Percentiles rank a stretch among this genome's conserved stretches.
These are phyloP conservation scores for Thermomyces lanuginosus DNA, from an alignment of 2,329 filamentous ascomycete species.

Conservation along the genomic window DNA sequence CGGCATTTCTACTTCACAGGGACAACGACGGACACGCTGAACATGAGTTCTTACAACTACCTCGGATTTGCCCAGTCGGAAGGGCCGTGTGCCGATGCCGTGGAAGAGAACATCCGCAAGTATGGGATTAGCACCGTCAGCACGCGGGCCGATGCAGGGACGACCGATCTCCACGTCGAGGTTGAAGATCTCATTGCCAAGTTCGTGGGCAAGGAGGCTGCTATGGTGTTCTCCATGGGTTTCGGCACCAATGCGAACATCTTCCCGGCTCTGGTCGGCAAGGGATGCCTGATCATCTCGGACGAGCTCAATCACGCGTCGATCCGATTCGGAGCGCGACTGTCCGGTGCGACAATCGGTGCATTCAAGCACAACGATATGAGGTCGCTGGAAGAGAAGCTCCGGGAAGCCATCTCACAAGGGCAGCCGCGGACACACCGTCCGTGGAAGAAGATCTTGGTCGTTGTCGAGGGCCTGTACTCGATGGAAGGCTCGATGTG, in stretches of 20 bases:
- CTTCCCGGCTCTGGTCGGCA: conserved; percentile 81
- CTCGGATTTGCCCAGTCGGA: conserved; percentile 96
- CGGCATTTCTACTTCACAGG: conserved; percentile 76
- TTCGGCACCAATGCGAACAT: conserved; percentile 90
- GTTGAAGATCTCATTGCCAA: conserved; percentile 77
- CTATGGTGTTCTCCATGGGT: conserved; percentile 98
- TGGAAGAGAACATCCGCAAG: conserved; percentile 68
- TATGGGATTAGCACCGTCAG: conserved; percentile 74
- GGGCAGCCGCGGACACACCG: conserved; percentile 96
- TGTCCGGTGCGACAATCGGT: conserved; percentile 85
- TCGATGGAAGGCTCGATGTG: conserved; percentile 99
- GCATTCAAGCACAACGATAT: conserved; percentile 99
- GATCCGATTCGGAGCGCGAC: conserved; percentile 83
- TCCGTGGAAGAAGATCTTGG: conserved; percentile 97
- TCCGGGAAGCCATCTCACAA: conserved; percentile 87
- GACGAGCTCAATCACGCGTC: conserved; percentile 97
- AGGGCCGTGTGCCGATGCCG: conserved; percentile 84
- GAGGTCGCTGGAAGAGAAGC: conserved; percentile 63
- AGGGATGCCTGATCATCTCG: conserved; percentile 85
- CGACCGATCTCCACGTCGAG: conserved; percentile 70
- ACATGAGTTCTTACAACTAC: conserved; percentile 99
- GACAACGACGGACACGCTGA: conserved; percentile 83
- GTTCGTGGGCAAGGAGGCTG: conserved; percentile 85
- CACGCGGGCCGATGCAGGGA: conserved; percentile 68
- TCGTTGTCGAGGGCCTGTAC: conserved; percentile 92